These are phyloP conservation scores for Aristolochia contorta DNA, from an alignment of 164 flowering plant species.

Conservation along the genomic window DNA sequence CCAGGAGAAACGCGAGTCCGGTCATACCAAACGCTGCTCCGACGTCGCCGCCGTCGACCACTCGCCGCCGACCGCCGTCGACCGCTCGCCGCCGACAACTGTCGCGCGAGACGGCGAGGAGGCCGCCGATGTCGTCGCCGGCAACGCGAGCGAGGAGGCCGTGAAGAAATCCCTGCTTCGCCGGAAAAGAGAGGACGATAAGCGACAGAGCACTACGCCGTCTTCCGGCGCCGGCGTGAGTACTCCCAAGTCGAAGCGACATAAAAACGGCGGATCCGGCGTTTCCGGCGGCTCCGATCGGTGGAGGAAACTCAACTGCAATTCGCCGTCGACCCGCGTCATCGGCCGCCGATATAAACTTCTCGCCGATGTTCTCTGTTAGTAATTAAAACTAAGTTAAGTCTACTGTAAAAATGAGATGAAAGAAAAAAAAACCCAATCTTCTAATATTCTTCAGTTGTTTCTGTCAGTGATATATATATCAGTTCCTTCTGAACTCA, in stretches of 20 bases:
- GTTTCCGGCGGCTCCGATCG: slow-evolving; percentile 3
- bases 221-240: too few relatives aligned
- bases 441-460: too few relatives aligned
- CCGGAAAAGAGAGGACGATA: slow-evolving; percentile 3
- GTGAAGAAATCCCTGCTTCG: slow-evolving; percentile 2
- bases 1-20: slow-evolving; percentile 3
- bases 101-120: not conserved
- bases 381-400: too few relatives aligned
- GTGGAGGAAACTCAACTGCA: slow-evolving; percentile 7
- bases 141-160: slow-evolving; percentile 1
- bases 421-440: too few relatives aligned
- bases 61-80: not conserved
- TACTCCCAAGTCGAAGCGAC: not conserved
- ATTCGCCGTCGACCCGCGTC: slow-evolving; percentile 6
- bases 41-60: not conserved
- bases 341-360: slow-evolving; percentile 13
- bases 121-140: not conserved
- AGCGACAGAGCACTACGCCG: too few relatives aligned
- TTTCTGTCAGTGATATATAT: too few relatives aligned
- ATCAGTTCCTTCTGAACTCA: too few relatives aligned
- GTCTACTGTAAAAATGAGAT: too few relatives aligned
- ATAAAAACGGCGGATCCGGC: not conserved
- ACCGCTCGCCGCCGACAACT: not conserved
- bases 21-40: not conserved
- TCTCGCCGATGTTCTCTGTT: slow-evolving; percentile 15